Evolutionary conservation across 495 filamentous ascomycete genomes (phyloP).

Genomic region (Daldinia decipiens): DNA sequence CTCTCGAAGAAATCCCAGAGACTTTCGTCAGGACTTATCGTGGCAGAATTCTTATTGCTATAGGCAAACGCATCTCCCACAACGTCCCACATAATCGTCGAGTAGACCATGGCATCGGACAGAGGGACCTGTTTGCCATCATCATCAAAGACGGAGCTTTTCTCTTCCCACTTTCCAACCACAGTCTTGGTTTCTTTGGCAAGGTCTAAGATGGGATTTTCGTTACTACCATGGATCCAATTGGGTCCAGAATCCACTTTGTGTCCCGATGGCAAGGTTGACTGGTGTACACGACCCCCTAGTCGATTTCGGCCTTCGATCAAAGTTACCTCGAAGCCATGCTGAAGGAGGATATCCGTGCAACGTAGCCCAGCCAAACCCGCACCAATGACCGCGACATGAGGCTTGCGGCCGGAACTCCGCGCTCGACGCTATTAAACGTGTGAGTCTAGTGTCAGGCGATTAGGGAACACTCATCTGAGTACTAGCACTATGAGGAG

Average conservation of each 20-base stretch:
- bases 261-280: slow-evolving; percentile 58
- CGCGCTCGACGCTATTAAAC: slow-evolving; percentile 52
- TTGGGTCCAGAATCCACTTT: slow-evolving; percentile 80
- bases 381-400: slow-evolving; percentile 82
- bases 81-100: slow-evolving; percentile 78
- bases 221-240: slow-evolving; percentile 90
- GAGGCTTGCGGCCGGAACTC: slow-evolving; percentile 50
- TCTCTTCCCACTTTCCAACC: slow-evolving; percentile 67
- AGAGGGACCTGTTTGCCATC: slow-evolving; percentile 67
- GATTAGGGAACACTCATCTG: slow-evolving; percentile 46
- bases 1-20: slow-evolving; percentile 80
- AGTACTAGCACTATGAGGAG: slow-evolving; percentile 50
- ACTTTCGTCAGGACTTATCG: slow-evolving; percentile 73
- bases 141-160: slow-evolving; percentile 68
- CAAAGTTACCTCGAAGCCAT: slow-evolving; percentile 84
- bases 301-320: slow-evolving; percentile 85
- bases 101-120: slow-evolving; percentile 62
- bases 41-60: slow-evolving; percentile 72
- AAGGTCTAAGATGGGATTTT: slow-evolving; percentile 86
- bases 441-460: slow-evolving; percentile 40
- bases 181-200: slow-evolving; percentile 73
- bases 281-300: slow-evolving; percentile 78
- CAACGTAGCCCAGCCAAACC: slow-evolving; percentile 89
- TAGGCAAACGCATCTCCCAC: slow-evolving; percentile 82
- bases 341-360: slow-evolving; percentile 80